phyloP scores from a whole-genome alignment of 495 filamentous ascomycete genomes.

The Corynascus novoguineensis region DNA sequence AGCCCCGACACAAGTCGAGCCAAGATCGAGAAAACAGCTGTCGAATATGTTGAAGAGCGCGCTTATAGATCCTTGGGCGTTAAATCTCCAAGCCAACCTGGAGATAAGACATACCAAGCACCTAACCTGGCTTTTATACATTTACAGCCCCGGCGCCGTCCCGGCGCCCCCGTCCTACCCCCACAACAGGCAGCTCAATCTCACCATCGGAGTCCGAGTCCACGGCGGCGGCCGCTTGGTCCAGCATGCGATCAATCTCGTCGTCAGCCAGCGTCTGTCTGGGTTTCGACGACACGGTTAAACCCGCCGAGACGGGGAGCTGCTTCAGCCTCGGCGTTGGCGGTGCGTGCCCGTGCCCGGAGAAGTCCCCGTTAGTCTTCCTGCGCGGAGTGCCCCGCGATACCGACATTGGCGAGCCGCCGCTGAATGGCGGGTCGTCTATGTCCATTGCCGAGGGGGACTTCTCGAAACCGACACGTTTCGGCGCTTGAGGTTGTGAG shows the following conservation, averaged over 20 bases:
- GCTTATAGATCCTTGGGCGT: background rate
- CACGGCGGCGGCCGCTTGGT: constrained; percentile 33
- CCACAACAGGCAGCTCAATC: constrained; percentile 35
- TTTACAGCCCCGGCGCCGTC: constrained; percentile 19
- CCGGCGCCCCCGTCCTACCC: constrained; percentile 24
- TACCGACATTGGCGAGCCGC: constrained; percentile 27
- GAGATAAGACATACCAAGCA: too few relatives aligned
- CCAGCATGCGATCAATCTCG: constrained; percentile 46
- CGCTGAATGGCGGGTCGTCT: constrained; percentile 28
- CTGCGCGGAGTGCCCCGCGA: constrained; percentile 38
- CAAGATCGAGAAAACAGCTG: too few relatives aligned
- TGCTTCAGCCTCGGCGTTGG: constrained; percentile 22
- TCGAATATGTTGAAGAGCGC: background rate
- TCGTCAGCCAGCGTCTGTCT: constrained; percentile 36
- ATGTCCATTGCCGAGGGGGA: constrained; percentile 39
- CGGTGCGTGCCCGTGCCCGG: background rate
- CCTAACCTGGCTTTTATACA: background rate
- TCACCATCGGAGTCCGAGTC: constrained; percentile 47
- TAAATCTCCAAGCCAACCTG: background rate
- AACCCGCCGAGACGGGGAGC: constrained; percentile 38
- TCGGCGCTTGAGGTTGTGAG: constrained; percentile 22
- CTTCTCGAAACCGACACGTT: constrained; percentile 46
- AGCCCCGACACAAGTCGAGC: too few relatives aligned
- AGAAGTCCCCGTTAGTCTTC: background rate
- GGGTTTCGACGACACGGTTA: constrained; percentile 31